Percentiles rank a stretch among this genome's conserved stretches.
phyloP scores from a whole-genome alignment of 1,139 yeast genomes.

The Hyphopichia khmerensis region DNA sequence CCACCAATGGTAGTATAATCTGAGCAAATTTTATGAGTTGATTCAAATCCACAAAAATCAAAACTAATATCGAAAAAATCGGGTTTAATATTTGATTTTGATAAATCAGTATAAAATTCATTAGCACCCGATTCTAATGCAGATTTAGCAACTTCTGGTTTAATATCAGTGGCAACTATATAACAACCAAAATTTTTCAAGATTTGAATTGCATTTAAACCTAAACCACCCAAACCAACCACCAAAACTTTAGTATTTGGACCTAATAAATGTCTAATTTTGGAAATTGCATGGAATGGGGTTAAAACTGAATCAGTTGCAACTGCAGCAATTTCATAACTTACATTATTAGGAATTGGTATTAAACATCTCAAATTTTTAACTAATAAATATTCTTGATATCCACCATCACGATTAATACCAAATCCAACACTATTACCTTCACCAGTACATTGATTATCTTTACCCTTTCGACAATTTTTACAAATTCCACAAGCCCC shows the following conservation, averaged over 20 bases:
- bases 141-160: constrained; percentile 23
- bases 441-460: constrained; percentile 32
- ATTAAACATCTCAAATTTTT: constrained; percentile 34
- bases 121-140: constrained; percentile 44
- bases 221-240: constrained; percentile 53
- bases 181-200: constrained; percentile 39
- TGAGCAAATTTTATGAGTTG: constrained; percentile 34
- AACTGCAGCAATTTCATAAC: constrained; percentile 48
- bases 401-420: constrained; percentile 49
- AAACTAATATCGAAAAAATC: constrained; percentile 40
- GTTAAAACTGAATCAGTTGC: constrained; percentile 52
- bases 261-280: constrained; percentile 28
- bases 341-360: constrained; percentile 48
- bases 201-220: constrained; percentile 50
- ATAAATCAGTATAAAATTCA: constrained; percentile 37
- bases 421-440: constrained; percentile 32
- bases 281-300: constrained; percentile 50
- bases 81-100: constrained; percentile 22
- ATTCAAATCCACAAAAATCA: constrained; percentile 47
- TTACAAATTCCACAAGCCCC: constrained; percentile 46
- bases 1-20: constrained; percentile 37
- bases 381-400: constrained; percentile 45
- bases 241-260: constrained; percentile 43
- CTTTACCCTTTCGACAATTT: constrained; percentile 43
- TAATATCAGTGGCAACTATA: constrained; percentile 41